Base-by-base conservation (phyloP, 2,329 filamentous ascomycete species). In the Orbilia quercus region DNA sequence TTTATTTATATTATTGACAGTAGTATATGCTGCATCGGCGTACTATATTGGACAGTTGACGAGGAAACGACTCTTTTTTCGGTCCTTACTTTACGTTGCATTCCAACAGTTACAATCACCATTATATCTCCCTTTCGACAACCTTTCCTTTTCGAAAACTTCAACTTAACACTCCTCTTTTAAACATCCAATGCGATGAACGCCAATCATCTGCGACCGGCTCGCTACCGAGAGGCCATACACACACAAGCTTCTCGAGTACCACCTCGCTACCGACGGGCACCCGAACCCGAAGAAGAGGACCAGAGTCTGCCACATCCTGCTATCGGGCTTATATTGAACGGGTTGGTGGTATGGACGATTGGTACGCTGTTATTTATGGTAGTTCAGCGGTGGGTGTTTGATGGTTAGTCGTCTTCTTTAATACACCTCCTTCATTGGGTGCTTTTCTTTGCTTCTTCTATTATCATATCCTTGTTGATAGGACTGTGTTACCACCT, bases 291-390 rank as follows among this genome's bases (percentile, higher is more conserved):
- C 6, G 60, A 66, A 1, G 47, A 53, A 1, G 58, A 54, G 25
- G 36, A 58, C 7, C 45, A 23, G 9, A 59, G 38, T 7, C 18
- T 11, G 7, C 14, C 25, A 44, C 23, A 40, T n/a, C 44, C 28
- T 48, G 12, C 20, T 16, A 7, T 69, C 1, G 14, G 14, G 7
- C 22, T 25, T 16, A 45, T 73, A 0, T 22, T 73, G 1, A 59
- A 57, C 28, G 47, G 25, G n/a, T 25, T 62, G 16, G 60, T 54
- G n/a, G 40, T 50, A 9, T 38, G 51, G 23, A 48, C 22, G 2
- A 44, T 73, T 36, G n/a, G 14, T 0, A 55, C 42, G 9, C 31
- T 73, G 14, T n/a, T 73, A 23, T 55, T 60, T 36, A 11, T 73
- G n/a, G 28, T 60, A 4, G 36, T 44, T 20, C 11, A 11, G 45